Evolutionary conservation across 2,329 filamentous ascomycete species (phyloP).

Genomic region (Aureobasidium sp.): DNA sequence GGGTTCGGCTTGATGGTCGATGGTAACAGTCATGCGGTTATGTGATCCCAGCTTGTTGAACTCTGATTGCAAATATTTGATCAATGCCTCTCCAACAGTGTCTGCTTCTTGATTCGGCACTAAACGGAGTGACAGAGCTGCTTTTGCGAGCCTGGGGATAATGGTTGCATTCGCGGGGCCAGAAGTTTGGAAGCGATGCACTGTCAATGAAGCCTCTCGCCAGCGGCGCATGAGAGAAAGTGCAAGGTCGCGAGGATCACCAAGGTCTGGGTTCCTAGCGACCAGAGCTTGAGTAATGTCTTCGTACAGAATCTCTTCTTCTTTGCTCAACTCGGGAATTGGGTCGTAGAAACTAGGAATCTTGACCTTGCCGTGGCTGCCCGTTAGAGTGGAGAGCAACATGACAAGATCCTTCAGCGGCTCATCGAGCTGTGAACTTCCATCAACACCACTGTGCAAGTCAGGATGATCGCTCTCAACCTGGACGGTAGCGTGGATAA

Average conservation of each 20-base stretch:
- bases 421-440: slow-evolving; percentile 82
- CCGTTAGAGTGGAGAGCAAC: slow-evolving; percentile 74
- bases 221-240: slow-evolving; percentile 84
- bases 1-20: slow-evolving; percentile 90
- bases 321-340: slow-evolving; percentile 65
- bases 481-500: slow-evolving; percentile 85
- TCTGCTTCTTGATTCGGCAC: slow-evolving; percentile 89
- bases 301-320: slow-evolving; percentile 73
- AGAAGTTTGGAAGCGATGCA: slow-evolving; percentile 88
- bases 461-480: slow-evolving; percentile 82
- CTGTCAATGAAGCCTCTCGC: slow-evolving; percentile 89
- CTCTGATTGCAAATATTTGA: slow-evolving; percentile 58
- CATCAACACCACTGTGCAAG: slow-evolving; percentile 93
- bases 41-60: slow-evolving; percentile 71
- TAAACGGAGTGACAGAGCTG: slow-evolving; percentile 80
- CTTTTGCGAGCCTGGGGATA: slow-evolving; percentile 82
- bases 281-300: slow-evolving; percentile 75
- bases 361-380: slow-evolving; percentile 69
- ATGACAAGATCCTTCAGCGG: slow-evolving; percentile 85
- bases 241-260: slow-evolving; percentile 63
- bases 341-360: slow-evolving; percentile 86
- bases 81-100: slow-evolving; percentile 62
- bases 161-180: slow-evolving; percentile 82
- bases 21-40: slow-evolving; percentile 72
- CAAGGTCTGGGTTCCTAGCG: slow-evolving; percentile 59